Base-by-base conservation (phyloP, 257 asterid genomes). In the Salvia hispanica region DNA sequence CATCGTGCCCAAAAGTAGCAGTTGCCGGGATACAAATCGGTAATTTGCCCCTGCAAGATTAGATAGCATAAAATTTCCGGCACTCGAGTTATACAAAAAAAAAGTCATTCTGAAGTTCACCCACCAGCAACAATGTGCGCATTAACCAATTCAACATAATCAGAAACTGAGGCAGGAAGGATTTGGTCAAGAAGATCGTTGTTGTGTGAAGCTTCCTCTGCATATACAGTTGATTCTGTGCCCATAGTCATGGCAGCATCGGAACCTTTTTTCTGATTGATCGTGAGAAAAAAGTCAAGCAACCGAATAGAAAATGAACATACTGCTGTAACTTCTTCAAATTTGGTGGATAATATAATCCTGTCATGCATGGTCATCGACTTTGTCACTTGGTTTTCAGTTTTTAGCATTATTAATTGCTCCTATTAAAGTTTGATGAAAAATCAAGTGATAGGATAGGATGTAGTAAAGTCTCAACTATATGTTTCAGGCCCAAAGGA, bases 201-300 rank as follows among this genome's bases (percentile, higher is more conserved):
- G 71, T 73, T 81, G 58, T 88, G 93, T 71, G 96, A 86, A 73
- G 99, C 99, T 85, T 85, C 96, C 51, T 92, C 87, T 58, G 99
- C 97, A 84, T 86, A 90, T 46, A 93, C 92, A 48, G 90, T 86
- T 16, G 99, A 86, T 76, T 93, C 97, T n/a, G 91, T 73, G 62
- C 99, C 97, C 79, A 62, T 82, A 43, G 97, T 70, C 81, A 76
- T 84, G 51, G 99, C 96, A 70, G 99, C 99, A 76, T 90, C 95
- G 44, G 96, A 88, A 53, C 97, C 99, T 81, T 88, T 93, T 64
- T 80, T 86, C 99, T 93, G 87, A 67, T 80, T 67, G 67, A 73
- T 68, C 66, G 76, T 37, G 48, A 12, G 16, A 34, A 48, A 64
- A 62, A 10, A 65, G n/a, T 72, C 43, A 62, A 33, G 72, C 25